phyloP scores from a whole-genome alignment of 495 filamentous ascomycete species.

The Aspergillus haitiensis region DNA sequence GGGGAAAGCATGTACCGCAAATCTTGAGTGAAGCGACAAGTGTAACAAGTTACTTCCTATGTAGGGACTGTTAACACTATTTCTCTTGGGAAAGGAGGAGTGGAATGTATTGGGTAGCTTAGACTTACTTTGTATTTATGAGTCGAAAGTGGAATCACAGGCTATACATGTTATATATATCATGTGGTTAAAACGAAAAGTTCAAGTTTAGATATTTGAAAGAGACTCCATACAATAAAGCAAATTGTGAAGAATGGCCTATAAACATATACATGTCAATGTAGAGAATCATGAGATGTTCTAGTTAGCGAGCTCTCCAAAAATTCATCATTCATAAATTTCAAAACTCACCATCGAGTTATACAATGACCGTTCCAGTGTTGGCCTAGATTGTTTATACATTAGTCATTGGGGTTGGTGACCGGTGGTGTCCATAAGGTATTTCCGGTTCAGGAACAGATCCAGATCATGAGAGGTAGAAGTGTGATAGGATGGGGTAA shows the following conservation, averaged over 20 bases:
- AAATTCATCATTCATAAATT: background rate
- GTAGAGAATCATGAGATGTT: no score
- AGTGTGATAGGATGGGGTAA: background rate
- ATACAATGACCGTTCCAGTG: constrained; percentile 54
- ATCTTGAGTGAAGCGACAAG: constrained; percentile 55
- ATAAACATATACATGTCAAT: background rate
- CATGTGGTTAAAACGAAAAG: background rate
- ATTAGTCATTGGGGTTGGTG: constrained; percentile 30
- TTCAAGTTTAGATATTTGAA: background rate
- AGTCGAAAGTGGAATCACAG: constrained; percentile 48
- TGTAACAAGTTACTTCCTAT: constrained; percentile 54
- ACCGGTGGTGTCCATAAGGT: constrained; percentile 4
- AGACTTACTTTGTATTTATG: constrained; percentile 54
- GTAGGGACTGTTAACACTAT: constrained; percentile 22
- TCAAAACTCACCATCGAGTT: constrained; percentile 50
- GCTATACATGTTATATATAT: constrained; percentile 30
- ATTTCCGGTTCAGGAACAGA: constrained; percentile 1
- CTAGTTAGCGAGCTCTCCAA: no score
- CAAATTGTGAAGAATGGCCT: constrained; percentile 58
- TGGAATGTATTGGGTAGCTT: no score
- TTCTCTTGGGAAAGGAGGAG: background rate
- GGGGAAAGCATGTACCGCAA: constrained; percentile 37
- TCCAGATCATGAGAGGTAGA: constrained; percentile 1
- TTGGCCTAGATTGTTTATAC: constrained; percentile 35
- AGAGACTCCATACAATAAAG: constrained; percentile 46